Evolutionary conservation across 2,329 filamentous ascomycete genomes (phyloP).

Genomic region (Penicillium sp.): DNA sequence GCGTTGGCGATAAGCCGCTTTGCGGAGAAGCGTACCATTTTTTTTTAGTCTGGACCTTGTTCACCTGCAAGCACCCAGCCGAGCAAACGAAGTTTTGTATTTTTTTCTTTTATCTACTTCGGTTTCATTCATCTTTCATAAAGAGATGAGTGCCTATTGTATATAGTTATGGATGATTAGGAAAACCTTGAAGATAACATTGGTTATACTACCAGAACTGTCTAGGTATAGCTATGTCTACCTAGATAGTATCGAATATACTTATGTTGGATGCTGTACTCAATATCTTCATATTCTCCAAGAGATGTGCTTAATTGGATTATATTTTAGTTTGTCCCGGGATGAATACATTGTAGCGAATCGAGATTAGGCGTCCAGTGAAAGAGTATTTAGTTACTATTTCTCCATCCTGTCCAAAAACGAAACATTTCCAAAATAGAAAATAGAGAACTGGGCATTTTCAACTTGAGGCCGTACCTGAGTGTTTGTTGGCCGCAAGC

Average conservation of each 20-base stretch:
- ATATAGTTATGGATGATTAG: background rate
- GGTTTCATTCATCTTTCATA: background rate
- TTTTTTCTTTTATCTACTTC: background rate
- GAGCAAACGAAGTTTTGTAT: background rate
- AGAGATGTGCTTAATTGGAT: background rate
- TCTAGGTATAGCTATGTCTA: background rate
- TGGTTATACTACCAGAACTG: background rate
- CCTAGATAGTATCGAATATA: background rate
- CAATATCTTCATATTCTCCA: background rate
- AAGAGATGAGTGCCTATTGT: background rate
- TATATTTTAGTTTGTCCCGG: too few species aligned
- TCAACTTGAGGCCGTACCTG: background rate
- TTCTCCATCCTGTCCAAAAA: background rate
- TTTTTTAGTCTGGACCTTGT: background rate
- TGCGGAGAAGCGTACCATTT: slow-evolving; percentile 12
- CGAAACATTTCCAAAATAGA: background rate
- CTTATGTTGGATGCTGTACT: background rate
- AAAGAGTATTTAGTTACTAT: background rate
- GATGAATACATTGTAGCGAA: background rate
- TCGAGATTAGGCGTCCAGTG: background rate
- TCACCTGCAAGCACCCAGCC: background rate
- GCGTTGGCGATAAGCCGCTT: slow-evolving; percentile 4
- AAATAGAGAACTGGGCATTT: background rate
- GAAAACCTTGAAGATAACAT: background rate
- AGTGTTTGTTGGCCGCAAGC: slow-evolving; percentile 9